phyloP scores from a whole-genome alignment of 345 rosid species.

The Salix suchowensis region DNA sequence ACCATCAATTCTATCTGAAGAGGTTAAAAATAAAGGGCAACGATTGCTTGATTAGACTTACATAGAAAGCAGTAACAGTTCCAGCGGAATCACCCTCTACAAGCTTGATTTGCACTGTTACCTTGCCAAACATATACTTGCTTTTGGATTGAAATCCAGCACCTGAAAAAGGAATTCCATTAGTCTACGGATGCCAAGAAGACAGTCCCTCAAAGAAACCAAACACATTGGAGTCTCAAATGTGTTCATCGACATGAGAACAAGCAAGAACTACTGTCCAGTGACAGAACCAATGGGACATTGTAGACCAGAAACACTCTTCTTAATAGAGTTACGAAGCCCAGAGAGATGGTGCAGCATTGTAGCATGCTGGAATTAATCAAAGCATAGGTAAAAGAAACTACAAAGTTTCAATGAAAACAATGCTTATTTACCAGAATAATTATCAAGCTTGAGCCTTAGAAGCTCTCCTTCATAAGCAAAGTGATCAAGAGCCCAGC shows the following conservation, averaged over 20 bases:
- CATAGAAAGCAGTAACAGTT: slow-evolving; percentile 97
- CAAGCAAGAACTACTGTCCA: neutral
- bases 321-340: neutral
- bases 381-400: neutral
- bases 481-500: slow-evolving; percentile 89
- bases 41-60: slow-evolving; percentile 25
- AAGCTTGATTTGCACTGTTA: slow-evolving; percentile 80
- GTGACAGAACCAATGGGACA: neutral
- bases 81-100: slow-evolving; percentile 99
- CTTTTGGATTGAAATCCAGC: slow-evolving; percentile 91
- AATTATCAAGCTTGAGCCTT: slow-evolving; percentile 80
- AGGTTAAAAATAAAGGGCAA: neutral
- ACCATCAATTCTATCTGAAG: slow-evolving; percentile 4
- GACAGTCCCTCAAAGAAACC: neutral
- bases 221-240: neutral
- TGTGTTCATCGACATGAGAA: neutral
- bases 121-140: slow-evolving; percentile 92
- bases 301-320: neutral
- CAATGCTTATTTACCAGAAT: slow-evolving; percentile 55
- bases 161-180: slow-evolving; percentile 39
- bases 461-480: slow-evolving; percentile 74
- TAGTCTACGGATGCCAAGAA: neutral
- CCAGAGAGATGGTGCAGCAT: neutral
- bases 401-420: neutral
- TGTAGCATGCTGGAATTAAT: neutral